Evolutionary conservation across 2,329 filamentous ascomycete genomes (phyloP).

Genomic region (Tricladium varicosporioides): DNA sequence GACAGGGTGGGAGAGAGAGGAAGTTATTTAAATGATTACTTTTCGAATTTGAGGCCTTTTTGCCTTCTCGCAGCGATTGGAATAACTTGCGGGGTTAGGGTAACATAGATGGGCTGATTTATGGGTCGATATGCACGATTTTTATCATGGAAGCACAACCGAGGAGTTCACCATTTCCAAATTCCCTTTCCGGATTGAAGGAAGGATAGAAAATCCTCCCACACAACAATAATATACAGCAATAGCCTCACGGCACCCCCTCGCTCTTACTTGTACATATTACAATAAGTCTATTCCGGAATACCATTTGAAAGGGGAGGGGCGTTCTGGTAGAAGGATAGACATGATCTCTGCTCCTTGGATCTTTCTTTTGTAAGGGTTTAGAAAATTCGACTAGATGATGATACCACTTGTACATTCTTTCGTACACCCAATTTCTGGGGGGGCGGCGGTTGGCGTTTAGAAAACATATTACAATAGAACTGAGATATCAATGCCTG

Average conservation of each 20-base stretch:
- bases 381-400: neutral
- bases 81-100: neutral
- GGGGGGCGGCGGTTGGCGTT: too few species aligned
- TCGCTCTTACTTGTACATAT: neutral
- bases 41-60: neutral
- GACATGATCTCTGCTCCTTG: neutral
- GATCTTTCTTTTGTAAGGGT: neutral
- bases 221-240: neutral
- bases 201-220: neutral
- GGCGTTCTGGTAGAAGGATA: neutral
- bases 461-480: too few species aligned
- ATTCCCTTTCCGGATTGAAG: neutral
- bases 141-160: neutral
- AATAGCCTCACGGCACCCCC: neutral
- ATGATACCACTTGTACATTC: too few species aligned
- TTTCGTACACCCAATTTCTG: too few species aligned
- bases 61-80: neutral
- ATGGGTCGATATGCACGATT: neutral
- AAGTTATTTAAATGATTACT: conserved; percentile 55
- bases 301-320: neutral
- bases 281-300: neutral
- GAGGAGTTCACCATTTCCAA: neutral
- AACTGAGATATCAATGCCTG: too few species aligned
- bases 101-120: neutral
- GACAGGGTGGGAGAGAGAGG: conserved; percentile 78